Base-by-base conservation (phyloP, 345 rosid species). In the Rhodamnia argentea region DNA sequence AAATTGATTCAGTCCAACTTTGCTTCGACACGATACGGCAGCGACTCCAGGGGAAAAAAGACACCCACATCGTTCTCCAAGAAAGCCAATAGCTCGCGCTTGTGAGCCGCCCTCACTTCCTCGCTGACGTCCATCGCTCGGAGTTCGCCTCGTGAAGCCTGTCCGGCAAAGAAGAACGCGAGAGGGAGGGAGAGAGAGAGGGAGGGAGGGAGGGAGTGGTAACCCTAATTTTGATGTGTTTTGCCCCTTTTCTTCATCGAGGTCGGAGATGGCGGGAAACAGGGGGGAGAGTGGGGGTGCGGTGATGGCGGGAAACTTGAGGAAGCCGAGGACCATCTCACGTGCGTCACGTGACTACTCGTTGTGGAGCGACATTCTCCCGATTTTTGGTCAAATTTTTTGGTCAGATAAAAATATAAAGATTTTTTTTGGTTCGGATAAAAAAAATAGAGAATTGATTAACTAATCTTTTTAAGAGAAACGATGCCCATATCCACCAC, bases 81-180 rank as follows among this genome's bases (percentile, higher is more conserved):
- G 88, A 97, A 97, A 29, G 93, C 95, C 42, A 90, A 84, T 70
- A 97, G 93, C 85, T 94, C 98, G 70, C 99, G 92, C 98, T 93
- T 95, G 94, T 94, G 93, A 86, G 92, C 93, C 86, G 83, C 95
- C 89, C 88, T 89, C 85, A 89, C 90, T 82, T 94, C 97, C 54
- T 94, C 96, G 52, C 91, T 91, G n/a, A 88, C 87, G 85, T 93
- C 96, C 97, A 94, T 94, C 57, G 89, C 90, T 70, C 7, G 81
- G 47, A 9, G 81, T 44, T 70, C 81, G 47, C 47, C 13, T 32
- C 26, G 47, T 37, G 47, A 37, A 37, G 47, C 13, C 81, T 44
- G 47, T 59, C 59, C 47, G 27, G 5, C 82, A n/a, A 62, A 26
- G 54, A 52, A 62, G 55, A 59, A 16, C 5, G 52, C 40, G 64